Percentiles rank a stretch among this genome's conserved stretches.
Conservation (phyloP, 192 early-diverging fungal genomes). For the Dimargaris xerosporica region DNA sequence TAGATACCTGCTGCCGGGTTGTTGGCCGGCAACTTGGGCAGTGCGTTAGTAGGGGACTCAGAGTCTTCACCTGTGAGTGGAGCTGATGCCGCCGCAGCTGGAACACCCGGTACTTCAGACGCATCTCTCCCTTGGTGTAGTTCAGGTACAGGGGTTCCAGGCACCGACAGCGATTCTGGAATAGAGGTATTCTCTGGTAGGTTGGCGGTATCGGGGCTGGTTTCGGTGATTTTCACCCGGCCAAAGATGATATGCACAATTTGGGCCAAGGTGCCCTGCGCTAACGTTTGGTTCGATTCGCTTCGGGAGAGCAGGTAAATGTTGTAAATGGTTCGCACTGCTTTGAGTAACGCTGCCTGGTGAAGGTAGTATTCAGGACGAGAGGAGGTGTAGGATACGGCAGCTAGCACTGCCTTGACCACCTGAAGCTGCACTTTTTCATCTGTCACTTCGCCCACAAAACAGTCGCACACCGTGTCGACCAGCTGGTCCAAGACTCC, state of each 20-base stretch:
- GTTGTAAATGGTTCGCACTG: slow-evolving; percentile 73
- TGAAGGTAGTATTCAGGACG: slow-evolving; percentile 43
- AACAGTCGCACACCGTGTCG: slow-evolving; percentile 59
- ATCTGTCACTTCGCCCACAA: slow-evolving; percentile 61
- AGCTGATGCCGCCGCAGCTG: no score
- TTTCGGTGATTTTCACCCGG: slow-evolving; percentile 31
- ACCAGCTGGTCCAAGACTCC: slow-evolving; percentile 48
- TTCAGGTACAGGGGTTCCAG: background rate
- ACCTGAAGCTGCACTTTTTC: slow-evolving; percentile 85
- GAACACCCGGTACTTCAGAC: no score
- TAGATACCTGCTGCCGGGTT: background rate
- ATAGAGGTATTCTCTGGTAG: background rate
- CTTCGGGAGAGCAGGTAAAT: slow-evolving; percentile 70
- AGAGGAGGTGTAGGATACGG: slow-evolving; percentile 38
- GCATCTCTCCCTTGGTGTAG: background rate
- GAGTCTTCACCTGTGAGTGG: background rate
- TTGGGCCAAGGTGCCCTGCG: slow-evolving; percentile 76
- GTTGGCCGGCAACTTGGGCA: background rate
- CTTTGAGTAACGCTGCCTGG: slow-evolving; percentile 55
- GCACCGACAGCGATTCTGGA: background rate
- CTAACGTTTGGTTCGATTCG: slow-evolving; percentile 63
- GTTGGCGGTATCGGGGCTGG: background rate
- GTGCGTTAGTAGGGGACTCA: background rate
- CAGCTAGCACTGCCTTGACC: slow-evolving; percentile 75
- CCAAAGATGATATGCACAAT: slow-evolving; percentile 74